These are phyloP conservation scores for Penicillium alfredii DNA, from an alignment of 495 filamentous ascomycete genomes.

Conservation along the genomic window DNA sequence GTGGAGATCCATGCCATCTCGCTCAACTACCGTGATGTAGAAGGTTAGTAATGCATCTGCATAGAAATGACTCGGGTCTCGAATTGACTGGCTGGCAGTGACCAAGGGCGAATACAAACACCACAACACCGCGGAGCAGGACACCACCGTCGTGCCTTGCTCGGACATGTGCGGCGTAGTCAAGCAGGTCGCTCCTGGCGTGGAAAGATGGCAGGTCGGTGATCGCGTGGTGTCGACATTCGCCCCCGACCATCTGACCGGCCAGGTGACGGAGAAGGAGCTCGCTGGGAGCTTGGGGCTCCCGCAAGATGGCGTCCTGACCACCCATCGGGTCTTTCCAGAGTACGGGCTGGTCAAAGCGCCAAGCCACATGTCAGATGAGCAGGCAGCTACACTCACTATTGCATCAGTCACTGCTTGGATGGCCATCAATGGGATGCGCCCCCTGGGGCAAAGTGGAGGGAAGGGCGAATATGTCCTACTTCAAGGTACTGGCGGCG, in stretches of 20 bases:
- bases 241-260: constrained; percentile 65
- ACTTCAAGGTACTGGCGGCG: constrained; percentile 75
- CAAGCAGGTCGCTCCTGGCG: constrained; percentile 55
- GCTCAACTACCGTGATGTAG: constrained; percentile 56
- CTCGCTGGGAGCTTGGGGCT: constrained; percentile 58
- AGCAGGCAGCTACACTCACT: constrained; percentile 59
- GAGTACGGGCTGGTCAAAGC: constrained; percentile 59
- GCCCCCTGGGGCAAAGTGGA: constrained; percentile 51
- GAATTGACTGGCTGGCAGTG: constrained; percentile 28
- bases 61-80: too few relatives aligned
- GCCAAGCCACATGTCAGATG: constrained; percentile 54
- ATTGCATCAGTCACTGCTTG: constrained; percentile 74
- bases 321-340: constrained; percentile 62
- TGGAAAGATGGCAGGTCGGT: constrained; percentile 58
- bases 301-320: constrained; percentile 58
- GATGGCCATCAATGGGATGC: constrained; percentile 72
- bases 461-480: constrained; percentile 61
- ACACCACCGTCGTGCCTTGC: constrained; percentile 54
- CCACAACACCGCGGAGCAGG: constrained; percentile 36
- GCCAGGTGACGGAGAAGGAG: constrained; percentile 45
- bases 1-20: constrained; percentile 50
- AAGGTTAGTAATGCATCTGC: constrained; percentile 37
- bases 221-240: constrained; percentile 72
- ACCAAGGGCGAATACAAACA: constrained; percentile 53
- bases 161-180: constrained; percentile 75